Conservation (phyloP, 805 yeast genomes). For the Nakazawaea holstii region DNA sequence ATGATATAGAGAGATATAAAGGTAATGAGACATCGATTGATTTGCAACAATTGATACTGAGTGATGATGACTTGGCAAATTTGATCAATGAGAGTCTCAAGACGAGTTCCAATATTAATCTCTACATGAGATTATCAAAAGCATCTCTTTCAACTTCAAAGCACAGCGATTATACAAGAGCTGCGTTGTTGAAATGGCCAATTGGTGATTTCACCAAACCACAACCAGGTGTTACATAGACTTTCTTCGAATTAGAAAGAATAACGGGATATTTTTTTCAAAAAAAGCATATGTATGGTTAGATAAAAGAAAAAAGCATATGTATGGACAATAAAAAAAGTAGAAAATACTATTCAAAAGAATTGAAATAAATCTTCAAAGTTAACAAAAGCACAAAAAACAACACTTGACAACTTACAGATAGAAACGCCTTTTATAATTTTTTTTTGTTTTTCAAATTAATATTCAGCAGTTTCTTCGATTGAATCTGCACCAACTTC, state of each 20-base stretch:
- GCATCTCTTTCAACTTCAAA: conserved; percentile 32
- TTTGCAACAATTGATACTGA: conserved; percentile 27
- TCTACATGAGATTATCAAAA: conserved; percentile 56
- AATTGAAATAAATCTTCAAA: background rate
- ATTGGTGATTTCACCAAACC: conserved; percentile 48
- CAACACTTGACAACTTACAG: background rate
- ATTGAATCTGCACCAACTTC: conserved; percentile 84
- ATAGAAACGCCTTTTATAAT: background rate
- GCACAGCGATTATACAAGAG: conserved; percentile 61
- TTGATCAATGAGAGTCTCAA: conserved; percentile 28
- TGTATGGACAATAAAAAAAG: background rate
- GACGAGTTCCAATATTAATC: conserved; percentile 25
- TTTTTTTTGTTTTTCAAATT: background rate
- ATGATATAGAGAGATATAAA: conserved; percentile 72
- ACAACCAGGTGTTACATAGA: conserved; percentile 42
- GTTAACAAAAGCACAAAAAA: background rate
- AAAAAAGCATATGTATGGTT: background rate
- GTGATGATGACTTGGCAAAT: conserved; percentile 23
- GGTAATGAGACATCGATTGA: conserved; percentile 46
- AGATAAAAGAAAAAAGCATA: conserved; percentile 2
- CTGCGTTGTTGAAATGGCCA: conserved; percentile 58
- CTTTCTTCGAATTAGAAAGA: too few species aligned
- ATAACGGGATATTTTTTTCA: background rate
- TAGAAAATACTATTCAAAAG: background rate
- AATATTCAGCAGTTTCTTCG: conserved; percentile 34